These are phyloP conservation scores for Mucor mucedo DNA, from an alignment of 371 early-diverging fungal genomes.

Conservation along the genomic window DNA sequence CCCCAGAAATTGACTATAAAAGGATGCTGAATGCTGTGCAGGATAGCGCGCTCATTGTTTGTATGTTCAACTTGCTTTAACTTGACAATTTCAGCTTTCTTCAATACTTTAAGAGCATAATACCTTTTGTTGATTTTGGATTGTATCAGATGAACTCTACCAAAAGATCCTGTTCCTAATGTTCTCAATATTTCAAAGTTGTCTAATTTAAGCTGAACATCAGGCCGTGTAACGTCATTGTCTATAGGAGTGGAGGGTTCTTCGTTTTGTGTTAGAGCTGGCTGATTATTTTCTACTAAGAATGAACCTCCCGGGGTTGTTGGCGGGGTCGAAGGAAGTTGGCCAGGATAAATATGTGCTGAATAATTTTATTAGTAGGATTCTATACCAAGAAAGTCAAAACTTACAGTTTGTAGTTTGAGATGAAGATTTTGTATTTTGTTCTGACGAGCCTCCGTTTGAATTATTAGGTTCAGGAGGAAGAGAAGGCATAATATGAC, in stretches of 20 bases:
- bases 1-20: slow-evolving; percentile 91
- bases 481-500: not conserved
- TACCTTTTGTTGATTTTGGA: slow-evolving; percentile 67
- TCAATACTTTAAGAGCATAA: slow-evolving; percentile 90
- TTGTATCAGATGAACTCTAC: slow-evolving; percentile 89
- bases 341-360: slow-evolving; percentile 23
- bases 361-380: not conserved
- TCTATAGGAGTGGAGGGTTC: not conserved
- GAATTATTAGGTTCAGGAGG: not conserved
- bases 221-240: slow-evolving; percentile 28
- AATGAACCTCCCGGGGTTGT: slow-evolving; percentile 26
- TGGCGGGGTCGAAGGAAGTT: slow-evolving; percentile 27
- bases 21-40: slow-evolving; percentile 79
- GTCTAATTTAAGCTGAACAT: slow-evolving; percentile 19
- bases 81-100: slow-evolving; percentile 89
- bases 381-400: too few species aligned
- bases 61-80: slow-evolving; percentile 93
- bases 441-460: not conserved
- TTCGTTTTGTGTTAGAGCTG: not conserved
- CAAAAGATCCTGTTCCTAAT: slow-evolving; percentile 96
- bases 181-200: slow-evolving; percentile 64
- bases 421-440: not conserved
- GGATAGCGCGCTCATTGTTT: slow-evolving; percentile 81
- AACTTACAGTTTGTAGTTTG: too few species aligned
- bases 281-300: not conserved